Percentiles rank a stretch among this genome's conserved stretches.
phyloP scores from a whole-genome alignment of 805 yeast genomes.

The Debaryomyces castellii region DNA sequence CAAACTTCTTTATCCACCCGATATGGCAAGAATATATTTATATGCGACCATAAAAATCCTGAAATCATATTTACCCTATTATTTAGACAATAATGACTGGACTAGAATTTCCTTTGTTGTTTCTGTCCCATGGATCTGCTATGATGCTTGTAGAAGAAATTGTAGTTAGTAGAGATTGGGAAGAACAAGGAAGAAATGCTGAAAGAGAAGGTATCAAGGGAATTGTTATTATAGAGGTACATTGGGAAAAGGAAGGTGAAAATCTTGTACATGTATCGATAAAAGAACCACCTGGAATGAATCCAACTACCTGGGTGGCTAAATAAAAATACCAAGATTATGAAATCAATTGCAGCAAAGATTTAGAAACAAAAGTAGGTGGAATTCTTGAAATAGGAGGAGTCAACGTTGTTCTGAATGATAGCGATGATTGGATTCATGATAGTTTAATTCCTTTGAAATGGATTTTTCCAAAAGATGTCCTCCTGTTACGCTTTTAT shows the following conservation, averaged over 20 bases:
- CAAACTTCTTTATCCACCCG: neutral
- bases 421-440: conserved; percentile 3
- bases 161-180: conserved; percentile 3
- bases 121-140: conserved; percentile 4
- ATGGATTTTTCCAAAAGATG: conserved; percentile 4
- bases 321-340: conserved; percentile 3
- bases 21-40: neutral
- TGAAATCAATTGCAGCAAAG: conserved; percentile 2
- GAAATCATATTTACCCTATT: neutral
- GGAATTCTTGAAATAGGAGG: conserved; percentile 2
- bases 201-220: conserved; percentile 1
- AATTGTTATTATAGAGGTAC: conserved; percentile 1
- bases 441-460: conserved; percentile 2
- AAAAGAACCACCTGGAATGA: conserved; percentile 5
- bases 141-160: conserved; percentile 4
- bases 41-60: neutral
- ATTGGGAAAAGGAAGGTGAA: conserved; percentile 2
- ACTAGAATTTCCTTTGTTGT: conserved; percentile 2
- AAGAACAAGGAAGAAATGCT: conserved; percentile 4
- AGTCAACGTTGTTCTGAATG: conserved; percentile 1
- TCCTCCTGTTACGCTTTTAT: conserved; percentile 1
- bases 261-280: conserved; percentile 2
- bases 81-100: neutral
- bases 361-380: neutral
- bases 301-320: conserved; percentile 4